A percentile compares a stretch with the other conserved stretches of the same genome.
Conservation (phyloP, 1,139 yeast species). For the Taphrina confusa region DNA sequence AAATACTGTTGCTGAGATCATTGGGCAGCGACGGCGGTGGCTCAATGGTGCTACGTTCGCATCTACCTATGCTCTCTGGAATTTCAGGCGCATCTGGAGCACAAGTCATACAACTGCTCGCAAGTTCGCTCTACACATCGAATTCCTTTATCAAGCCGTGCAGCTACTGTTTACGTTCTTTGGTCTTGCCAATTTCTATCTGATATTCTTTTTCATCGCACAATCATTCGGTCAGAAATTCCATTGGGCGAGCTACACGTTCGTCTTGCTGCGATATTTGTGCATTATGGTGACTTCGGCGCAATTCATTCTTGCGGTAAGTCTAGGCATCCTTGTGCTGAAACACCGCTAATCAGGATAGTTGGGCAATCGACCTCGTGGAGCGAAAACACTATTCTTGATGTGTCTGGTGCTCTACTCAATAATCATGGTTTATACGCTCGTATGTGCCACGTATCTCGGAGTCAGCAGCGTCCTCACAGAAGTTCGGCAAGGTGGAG, state of each 20-base stretch:
- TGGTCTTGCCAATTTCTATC: conserved; percentile 74
- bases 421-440: conserved; percentile 76
- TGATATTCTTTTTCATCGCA: conserved; percentile 61
- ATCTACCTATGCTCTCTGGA: conserved; percentile 76
- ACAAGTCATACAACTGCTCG: conserved; percentile 76
- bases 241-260: conserved; percentile 37
- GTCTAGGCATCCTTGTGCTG: conserved; percentile 9
- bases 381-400: conserved; percentile 74
- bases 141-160: conserved; percentile 72
- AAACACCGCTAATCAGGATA: conserved; percentile 11
- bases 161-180: conserved; percentile 64
- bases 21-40: conserved; percentile 97
- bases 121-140: conserved; percentile 70
- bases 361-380: conserved; percentile 87
- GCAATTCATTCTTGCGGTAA: conserved; percentile 80
- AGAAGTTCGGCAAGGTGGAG: conserved; percentile 49
- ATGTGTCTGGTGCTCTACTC: conserved; percentile 70
- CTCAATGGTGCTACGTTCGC: conserved; percentile 98
- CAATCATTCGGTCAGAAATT: conserved; percentile 40
- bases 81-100: conserved; percentile 69
- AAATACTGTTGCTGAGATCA: conserved; percentile 82
- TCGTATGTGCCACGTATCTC: conserved; percentile 79
- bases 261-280: conserved; percentile 46
- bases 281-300: conserved; percentile 80
- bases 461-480: conserved; percentile 59